phyloP scores from a whole-genome alignment of 805 yeast species.

The Hemisphaericaspora nanyangensis region DNA sequence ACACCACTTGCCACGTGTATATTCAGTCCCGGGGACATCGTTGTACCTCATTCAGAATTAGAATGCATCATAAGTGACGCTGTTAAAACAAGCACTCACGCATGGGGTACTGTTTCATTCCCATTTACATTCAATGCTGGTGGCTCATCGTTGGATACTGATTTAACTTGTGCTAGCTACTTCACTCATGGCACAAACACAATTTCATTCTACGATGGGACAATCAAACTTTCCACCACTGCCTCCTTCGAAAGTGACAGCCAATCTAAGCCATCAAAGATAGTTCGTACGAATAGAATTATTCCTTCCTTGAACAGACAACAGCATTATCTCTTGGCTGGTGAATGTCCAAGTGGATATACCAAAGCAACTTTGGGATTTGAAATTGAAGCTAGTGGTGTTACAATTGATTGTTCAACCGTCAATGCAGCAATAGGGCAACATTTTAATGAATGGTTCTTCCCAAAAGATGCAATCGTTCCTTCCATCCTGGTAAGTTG shows the following conservation, averaged over 20 bases:
- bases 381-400: conserved; percentile 3
- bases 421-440: conserved; percentile 18
- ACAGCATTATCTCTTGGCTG: conserved; percentile 12
- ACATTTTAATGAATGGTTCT: conserved; percentile 18
- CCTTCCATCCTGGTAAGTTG: conserved; percentile 13
- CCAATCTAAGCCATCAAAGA: conserved; percentile 3
- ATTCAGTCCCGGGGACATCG: conserved; percentile 14
- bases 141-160: conserved; percentile 12
- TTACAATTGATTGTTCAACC: conserved; percentile 18
- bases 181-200: conserved; percentile 19
- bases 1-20: conserved; percentile 20
- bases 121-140: conserved; percentile 22
- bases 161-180: conserved; percentile 15
- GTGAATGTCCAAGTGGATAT: conserved; percentile 18
- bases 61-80: conserved; percentile 14
- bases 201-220: conserved; percentile 15
- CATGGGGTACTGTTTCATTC: conserved; percentile 16
- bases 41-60: conserved; percentile 15
- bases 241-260: conserved; percentile 7
- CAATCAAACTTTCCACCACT: conserved; percentile 9
- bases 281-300: conserved; percentile 2
- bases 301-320: conserved; percentile 12
- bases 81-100: conserved; percentile 12
- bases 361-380: conserved; percentile 20
- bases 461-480: conserved; percentile 10